phyloP scores from a whole-genome alignment of 768 basidiomycete genomes.

The Hortiboletus campestris region DNA sequence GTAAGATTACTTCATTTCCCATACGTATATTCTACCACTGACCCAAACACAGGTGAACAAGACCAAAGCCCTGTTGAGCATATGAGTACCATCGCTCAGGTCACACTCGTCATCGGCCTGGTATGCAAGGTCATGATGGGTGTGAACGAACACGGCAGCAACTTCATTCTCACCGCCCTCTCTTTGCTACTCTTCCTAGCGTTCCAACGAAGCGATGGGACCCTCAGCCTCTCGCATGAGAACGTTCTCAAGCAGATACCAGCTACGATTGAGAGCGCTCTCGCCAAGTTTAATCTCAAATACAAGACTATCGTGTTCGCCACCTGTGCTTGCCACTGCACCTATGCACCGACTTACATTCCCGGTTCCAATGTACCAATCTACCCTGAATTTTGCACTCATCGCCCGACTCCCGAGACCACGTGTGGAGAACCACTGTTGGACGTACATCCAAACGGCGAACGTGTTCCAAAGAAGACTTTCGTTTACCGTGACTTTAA shows the following conservation, averaged over 20 bases:
- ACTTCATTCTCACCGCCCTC: slow-evolving; percentile 23
- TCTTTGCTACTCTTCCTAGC: neutral
- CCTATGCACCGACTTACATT: neutral
- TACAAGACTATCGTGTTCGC: neutral
- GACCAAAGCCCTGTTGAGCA: neutral
- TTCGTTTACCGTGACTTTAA: slow-evolving; percentile 5
- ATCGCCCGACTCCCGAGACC: neutral
- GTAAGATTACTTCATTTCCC: neutral
- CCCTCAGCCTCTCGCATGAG: neutral
- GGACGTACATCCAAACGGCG: neutral
- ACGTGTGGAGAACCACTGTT: neutral
- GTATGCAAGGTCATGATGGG: slow-evolving; percentile 16
- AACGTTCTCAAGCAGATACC: slow-evolving; percentile 4
- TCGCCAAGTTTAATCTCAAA: neutral
- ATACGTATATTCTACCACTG: neutral
- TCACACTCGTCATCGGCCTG: neutral
- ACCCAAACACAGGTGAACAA: neutral
- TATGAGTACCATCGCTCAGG: slow-evolving; percentile 4
- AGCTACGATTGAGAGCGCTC: neutral
- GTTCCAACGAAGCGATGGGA: neutral
- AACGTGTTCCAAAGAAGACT: neutral
- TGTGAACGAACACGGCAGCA: slow-evolving; percentile 4
- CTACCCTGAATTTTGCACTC: slow-evolving; percentile 1
- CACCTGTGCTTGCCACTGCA: slow-evolving; percentile 2
- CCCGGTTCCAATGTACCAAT: neutral